Evolutionary conservation across 192 early-diverging fungal species (phyloP).

Genomic region (Coemansia sp.): DNA sequence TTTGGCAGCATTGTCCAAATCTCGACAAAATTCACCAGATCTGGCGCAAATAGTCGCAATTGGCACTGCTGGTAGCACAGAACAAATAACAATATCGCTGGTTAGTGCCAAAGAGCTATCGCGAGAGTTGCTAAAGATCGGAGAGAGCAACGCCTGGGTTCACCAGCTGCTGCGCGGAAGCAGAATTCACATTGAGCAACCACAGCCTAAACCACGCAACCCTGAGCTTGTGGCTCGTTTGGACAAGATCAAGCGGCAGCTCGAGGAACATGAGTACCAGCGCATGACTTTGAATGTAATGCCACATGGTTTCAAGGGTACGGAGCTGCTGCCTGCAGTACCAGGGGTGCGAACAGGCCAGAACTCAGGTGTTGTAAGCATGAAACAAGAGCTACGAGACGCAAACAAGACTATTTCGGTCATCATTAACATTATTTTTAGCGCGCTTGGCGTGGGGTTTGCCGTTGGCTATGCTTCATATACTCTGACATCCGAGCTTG

Average conservation of each 20-base stretch:
- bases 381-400: constrained; percentile 34
- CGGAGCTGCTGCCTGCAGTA: constrained; percentile 20
- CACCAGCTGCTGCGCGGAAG: constrained; percentile 42
- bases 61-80: not conserved
- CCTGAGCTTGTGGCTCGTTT: constrained; percentile 43
- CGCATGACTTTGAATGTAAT: constrained; percentile 27
- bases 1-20: constrained; percentile 1
- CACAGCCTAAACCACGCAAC: constrained; percentile 24
- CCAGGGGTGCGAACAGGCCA: constrained; percentile 39
- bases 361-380: not conserved
- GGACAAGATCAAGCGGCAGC: constrained; percentile 32
- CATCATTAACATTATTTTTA: constrained; percentile 51
- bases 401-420: constrained; percentile 37
- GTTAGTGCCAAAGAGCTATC: constrained; percentile 25
- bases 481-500: constrained; percentile 44
- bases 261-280: constrained; percentile 47
- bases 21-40: not conserved
- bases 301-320: not conserved
- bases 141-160: constrained; percentile 19
- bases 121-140: constrained; percentile 9
- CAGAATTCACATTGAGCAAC: constrained; percentile 24
- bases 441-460: constrained; percentile 48
- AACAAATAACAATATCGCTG: constrained; percentile 13
- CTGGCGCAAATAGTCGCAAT: not conserved
- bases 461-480: constrained; percentile 50